phyloP scores from a whole-genome alignment of 2,329 filamentous ascomycete species.

The Penicillium oxalicum region DNA sequence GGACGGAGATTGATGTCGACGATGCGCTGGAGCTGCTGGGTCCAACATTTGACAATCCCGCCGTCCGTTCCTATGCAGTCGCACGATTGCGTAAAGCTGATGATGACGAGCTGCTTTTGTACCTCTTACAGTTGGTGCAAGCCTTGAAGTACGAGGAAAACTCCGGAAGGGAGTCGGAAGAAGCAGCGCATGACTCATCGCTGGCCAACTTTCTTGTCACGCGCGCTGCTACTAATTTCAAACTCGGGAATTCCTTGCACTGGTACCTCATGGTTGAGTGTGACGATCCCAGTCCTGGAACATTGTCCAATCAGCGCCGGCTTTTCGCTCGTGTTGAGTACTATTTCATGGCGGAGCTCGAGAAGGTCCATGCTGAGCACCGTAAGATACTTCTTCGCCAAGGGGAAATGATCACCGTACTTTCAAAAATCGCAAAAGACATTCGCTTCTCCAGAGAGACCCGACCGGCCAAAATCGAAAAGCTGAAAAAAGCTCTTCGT shows the following conservation, averaged over 20 bases:
- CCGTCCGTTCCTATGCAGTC: constrained; percentile 88
- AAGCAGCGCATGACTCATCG: constrained; percentile 68
- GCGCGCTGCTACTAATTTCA: constrained; percentile 79
- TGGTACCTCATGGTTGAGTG: constrained; percentile 99
- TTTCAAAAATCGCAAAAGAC: constrained; percentile 84
- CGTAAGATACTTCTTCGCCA: constrained; percentile 75
- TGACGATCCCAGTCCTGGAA: constrained; percentile 71
- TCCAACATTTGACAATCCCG: constrained; percentile 80
- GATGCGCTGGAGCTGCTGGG: constrained; percentile 92
- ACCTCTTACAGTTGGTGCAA: constrained; percentile 89
- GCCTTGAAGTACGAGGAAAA: constrained; percentile 90
- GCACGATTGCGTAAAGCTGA: constrained; percentile 86
- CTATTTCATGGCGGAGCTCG: constrained; percentile 88
- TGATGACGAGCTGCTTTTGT: constrained; percentile 83
- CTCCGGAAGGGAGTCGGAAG: constrained; percentile 54
- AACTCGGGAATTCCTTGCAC: constrained; percentile 88
- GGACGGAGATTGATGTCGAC: constrained; percentile 95
- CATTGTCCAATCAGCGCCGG: constrained; percentile 67
- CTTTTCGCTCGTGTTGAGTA: constrained; percentile 91
- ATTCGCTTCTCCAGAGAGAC: constrained; percentile 75
- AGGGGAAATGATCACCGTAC: constrained; percentile 78
- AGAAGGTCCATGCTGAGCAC: constrained; percentile 65
- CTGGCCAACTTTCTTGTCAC: constrained; percentile 84
- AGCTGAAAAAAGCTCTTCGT: constrained; percentile 73
- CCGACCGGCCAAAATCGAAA: constrained; percentile 73